Conservation (phyloP, 441 rosid genomes). For the Biscutella laevigata region DNA sequence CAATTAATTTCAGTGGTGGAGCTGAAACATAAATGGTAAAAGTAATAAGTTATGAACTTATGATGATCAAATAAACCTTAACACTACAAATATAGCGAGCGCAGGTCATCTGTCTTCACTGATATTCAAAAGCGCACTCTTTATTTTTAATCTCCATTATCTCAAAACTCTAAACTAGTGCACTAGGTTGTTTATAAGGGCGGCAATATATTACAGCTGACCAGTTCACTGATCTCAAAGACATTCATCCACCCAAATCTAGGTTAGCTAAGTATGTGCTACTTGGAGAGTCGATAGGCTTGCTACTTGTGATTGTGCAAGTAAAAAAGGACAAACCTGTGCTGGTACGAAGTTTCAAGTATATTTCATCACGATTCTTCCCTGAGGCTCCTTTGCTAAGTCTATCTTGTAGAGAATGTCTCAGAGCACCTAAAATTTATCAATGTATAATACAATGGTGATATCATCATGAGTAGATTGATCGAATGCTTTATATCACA, state of each 20-base stretch:
- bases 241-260: constrained; percentile 6
- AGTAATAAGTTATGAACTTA: constrained; percentile 8
- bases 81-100: no score
- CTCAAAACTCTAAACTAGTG: no score
- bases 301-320: no score
- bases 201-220: no score
- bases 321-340: constrained; percentile 39
- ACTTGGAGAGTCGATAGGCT: no score
- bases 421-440: constrained; percentile 54
- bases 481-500: constrained; percentile 6
- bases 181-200: no score
- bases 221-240: background rate
- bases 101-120: background rate
- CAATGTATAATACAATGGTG: no score
- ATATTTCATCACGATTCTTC: constrained; percentile 52
- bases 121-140: no score
- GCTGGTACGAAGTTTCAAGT: constrained; percentile 61
- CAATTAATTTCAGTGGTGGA: constrained; percentile 58
- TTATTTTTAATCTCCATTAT: no score
- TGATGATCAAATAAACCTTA: background rate
- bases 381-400: constrained; percentile 64
- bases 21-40: constrained; percentile 37
- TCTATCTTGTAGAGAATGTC: constrained; percentile 71
- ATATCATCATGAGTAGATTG: no score
- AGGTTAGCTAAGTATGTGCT: no score